Evolutionary conservation across 2,329 filamentous ascomycete species (phyloP).

Genomic region (Aureobasidium pullulans): DNA sequence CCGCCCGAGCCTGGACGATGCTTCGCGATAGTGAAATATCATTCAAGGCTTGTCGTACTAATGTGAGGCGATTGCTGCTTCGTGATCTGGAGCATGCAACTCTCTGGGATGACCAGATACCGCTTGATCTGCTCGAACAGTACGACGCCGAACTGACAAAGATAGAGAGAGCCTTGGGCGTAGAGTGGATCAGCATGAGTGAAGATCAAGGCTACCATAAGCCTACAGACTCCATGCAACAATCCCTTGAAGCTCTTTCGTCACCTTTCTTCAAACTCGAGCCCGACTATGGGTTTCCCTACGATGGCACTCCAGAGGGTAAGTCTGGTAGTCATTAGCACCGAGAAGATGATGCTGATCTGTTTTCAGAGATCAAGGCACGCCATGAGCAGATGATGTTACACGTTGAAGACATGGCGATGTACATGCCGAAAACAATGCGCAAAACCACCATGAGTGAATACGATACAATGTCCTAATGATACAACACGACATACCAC

Average conservation of each 20-base stretch:
- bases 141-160: slow-evolving; percentile 24
- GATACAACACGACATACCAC: not conserved
- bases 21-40: slow-evolving; percentile 20
- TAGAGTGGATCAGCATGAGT: slow-evolving; percentile 22
- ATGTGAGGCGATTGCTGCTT: slow-evolving; percentile 21
- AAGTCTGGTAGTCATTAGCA: not conserved
- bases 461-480: not conserved
- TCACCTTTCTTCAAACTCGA: slow-evolving; percentile 20
- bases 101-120: slow-evolving; percentile 21
- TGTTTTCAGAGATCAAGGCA: not conserved
- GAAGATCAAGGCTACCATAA: slow-evolving; percentile 22
- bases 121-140: slow-evolving; percentile 22
- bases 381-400: not conserved
- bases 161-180: slow-evolving; percentile 26
- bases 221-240: slow-evolving; percentile 18
- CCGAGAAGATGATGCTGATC: too few relatives aligned
- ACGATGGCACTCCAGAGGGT: slow-evolving; percentile 15
- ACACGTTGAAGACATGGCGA: not conserved
- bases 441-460: not conserved
- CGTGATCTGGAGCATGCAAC: slow-evolving; percentile 22
- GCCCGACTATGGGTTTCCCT: slow-evolving; percentile 26
- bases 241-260: slow-evolving; percentile 23
- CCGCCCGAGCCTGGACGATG: slow-evolving; percentile 25
- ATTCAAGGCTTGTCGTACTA: slow-evolving; percentile 19
- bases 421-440: not conserved